Percentiles rank a stretch among this genome's conserved stretches.
Evolutionary conservation across 805 yeast species (phyloP).

Genomic region (Yarrowia alimentaria): DNA sequence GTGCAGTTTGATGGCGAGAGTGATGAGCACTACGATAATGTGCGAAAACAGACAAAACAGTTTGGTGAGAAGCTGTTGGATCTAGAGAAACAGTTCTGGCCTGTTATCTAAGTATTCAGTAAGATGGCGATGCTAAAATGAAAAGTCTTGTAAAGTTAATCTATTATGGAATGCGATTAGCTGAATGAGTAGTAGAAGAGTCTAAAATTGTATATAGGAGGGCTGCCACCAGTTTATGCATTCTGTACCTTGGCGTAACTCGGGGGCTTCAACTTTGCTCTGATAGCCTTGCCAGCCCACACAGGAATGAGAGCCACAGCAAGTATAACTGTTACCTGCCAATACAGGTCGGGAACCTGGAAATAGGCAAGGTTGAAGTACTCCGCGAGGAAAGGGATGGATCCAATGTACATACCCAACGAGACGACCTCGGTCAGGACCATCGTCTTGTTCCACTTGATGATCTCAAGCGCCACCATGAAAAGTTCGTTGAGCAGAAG

Average conservation of each 20-base stretch:
- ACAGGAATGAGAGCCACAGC: slow-evolving; percentile 79
- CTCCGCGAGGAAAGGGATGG: slow-evolving; percentile 83
- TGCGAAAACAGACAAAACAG: not conserved
- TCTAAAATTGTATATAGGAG: no score
- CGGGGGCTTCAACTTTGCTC: slow-evolving; percentile 82
- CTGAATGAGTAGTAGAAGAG: no score
- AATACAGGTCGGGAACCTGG: slow-evolving; percentile 53
- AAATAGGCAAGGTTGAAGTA: slow-evolving; percentile 75
- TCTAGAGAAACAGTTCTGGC: slow-evolving; percentile 22
- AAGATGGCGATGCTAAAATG: no score
- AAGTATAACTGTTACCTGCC: slow-evolving; percentile 67
- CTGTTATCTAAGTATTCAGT: no score
- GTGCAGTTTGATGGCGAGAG: slow-evolving; percentile 13
- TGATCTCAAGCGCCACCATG: slow-evolving; percentile 91
- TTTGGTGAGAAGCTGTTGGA: slow-evolving; percentile 11
- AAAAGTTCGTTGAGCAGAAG: slow-evolving; percentile 79
- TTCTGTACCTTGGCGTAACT: slow-evolving; percentile 96
- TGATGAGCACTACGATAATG: not conserved
- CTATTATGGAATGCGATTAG: no score
- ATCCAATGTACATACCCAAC: slow-evolving; percentile 59
- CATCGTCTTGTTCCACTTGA: slow-evolving; percentile 88
- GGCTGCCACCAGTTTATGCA: no score
- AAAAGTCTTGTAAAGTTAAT: no score
- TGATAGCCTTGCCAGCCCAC: slow-evolving; percentile 76
- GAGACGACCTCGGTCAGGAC: slow-evolving; percentile 69